Percentiles rank a stretch among this genome's conserved stretches.
phyloP scores from a whole-genome alignment of 495 filamentous ascomycete species.

The Penicillium taxi region DNA sequence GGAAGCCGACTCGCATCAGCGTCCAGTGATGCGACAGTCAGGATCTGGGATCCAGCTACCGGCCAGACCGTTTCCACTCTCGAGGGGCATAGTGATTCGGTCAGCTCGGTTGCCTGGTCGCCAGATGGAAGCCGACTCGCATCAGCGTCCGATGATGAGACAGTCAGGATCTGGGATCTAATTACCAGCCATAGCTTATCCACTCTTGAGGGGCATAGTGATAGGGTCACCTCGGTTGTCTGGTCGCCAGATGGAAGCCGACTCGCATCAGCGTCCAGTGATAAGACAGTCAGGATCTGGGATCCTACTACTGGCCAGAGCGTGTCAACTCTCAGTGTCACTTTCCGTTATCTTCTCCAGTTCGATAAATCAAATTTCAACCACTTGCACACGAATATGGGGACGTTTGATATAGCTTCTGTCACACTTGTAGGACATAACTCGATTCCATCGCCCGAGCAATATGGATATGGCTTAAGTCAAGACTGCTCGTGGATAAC shows the following conservation, averaged over 20 bases:
- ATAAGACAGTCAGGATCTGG: slow-evolving; percentile 16
- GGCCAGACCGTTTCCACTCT: neutral
- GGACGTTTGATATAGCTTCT: too few species aligned
- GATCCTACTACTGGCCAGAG: neutral
- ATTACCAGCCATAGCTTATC: slow-evolving; percentile 10
- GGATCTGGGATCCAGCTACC: too few species aligned
- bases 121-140: slow-evolving; percentile 24
- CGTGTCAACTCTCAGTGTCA: slow-evolving; percentile 1
- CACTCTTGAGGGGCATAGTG: slow-evolving; percentile 15
- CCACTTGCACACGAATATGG: too few species aligned
- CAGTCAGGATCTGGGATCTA: slow-evolving; percentile 25
- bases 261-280: slow-evolving; percentile 13
- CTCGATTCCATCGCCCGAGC: neutral
- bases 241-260: slow-evolving; percentile 15
- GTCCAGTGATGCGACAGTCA: too few species aligned
- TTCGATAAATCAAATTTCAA: too few species aligned
- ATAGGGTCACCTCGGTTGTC: slow-evolving; percentile 12
- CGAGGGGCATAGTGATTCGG: neutral
- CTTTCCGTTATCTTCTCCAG: too few species aligned
- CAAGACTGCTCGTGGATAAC: slow-evolving; percentile 8
- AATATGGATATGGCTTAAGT: slow-evolving; percentile 5
- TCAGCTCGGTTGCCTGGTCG: slow-evolving; percentile 20
- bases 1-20: too few species aligned
- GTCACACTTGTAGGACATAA: too few species aligned
- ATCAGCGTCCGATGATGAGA: slow-evolving; percentile 24